Evolutionary conservation across 2,329 filamentous ascomycete species (phyloP).

Genomic region (Nothopassalora personata): DNA sequence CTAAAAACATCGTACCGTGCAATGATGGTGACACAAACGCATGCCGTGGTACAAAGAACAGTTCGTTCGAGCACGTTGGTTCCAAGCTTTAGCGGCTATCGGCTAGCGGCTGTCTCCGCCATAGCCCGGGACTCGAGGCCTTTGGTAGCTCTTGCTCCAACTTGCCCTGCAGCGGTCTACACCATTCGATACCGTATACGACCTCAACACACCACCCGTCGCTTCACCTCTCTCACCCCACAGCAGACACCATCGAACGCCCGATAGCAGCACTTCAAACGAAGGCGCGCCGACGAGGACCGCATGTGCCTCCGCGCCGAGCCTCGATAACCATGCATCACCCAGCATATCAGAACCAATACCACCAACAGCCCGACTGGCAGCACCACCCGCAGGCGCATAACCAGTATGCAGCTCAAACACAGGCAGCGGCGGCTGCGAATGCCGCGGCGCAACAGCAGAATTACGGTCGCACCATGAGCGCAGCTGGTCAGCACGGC

Average conservation of each 20-base stretch:
- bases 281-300: constrained; percentile 14
- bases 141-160: background rate
- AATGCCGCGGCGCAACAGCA: constrained; percentile 37
- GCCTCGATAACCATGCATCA: constrained; percentile 38
- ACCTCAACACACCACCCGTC: background rate
- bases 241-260: background rate
- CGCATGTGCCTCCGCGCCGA: constrained; percentile 19
- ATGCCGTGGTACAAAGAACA: background rate
- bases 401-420: constrained; percentile 39
- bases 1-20: background rate
- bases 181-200: background rate
- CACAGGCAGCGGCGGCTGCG: constrained; percentile 44
- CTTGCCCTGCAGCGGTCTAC: background rate
- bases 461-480: constrained; percentile 27
- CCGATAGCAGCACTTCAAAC: background rate
- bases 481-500: constrained; percentile 35
- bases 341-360: constrained; percentile 56
- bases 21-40: background rate
- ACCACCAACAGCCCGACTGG: constrained; percentile 61
- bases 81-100: background rate
- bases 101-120: background rate
- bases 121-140: background rate
- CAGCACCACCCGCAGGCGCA: constrained; percentile 58
- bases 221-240: background rate
- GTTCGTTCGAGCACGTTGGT: background rate